phyloP scores from a whole-genome alignment of 371 early-diverging fungal species.

The Apophysomyces variabilis region DNA sequence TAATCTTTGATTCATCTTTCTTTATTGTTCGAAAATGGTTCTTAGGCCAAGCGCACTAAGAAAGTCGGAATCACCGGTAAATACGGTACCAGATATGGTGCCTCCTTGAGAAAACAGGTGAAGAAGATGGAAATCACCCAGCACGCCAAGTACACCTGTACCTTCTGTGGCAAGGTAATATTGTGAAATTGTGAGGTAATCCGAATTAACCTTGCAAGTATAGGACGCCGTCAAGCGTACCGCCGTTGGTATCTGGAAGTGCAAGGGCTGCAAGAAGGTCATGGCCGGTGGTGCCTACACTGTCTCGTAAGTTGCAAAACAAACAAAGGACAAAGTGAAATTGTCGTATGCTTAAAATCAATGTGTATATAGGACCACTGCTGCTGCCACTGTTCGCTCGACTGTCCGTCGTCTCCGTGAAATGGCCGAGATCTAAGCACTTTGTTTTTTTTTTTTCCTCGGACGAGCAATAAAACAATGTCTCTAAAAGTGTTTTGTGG shows the following conservation, averaged over 20 bases:
- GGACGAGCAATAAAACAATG: conserved; percentile 10
- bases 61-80: conserved; percentile 99
- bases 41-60: conserved; percentile 96
- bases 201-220: conserved; percentile 10
- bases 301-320: conserved; percentile 60
- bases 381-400: conserved; percentile 91
- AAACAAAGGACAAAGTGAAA: not conserved
- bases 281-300: conserved; percentile 99
- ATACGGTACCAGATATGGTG: conserved; percentile 99
- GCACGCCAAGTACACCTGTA: conserved; percentile 98
- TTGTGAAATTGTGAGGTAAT: not conserved
- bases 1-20: not conserved
- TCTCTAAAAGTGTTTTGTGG: not conserved
- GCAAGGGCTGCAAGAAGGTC: conserved; percentile 92
- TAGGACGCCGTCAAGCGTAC: conserved; percentile 91
- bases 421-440: conserved; percentile 85
- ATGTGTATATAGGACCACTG: conserved; percentile 71
- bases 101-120: conserved; percentile 98
- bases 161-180: conserved; percentile 94
- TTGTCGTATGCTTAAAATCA: not conserved
- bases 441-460: conserved; percentile 2
- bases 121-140: conserved; percentile 99
- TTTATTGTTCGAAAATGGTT: not conserved
- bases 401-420: conserved; percentile 98
- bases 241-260: conserved; percentile 99